These are phyloP conservation scores for Kodamaea suecica DNA, from an alignment of 1,139 yeast genomes.

Conservation along the genomic window DNA sequence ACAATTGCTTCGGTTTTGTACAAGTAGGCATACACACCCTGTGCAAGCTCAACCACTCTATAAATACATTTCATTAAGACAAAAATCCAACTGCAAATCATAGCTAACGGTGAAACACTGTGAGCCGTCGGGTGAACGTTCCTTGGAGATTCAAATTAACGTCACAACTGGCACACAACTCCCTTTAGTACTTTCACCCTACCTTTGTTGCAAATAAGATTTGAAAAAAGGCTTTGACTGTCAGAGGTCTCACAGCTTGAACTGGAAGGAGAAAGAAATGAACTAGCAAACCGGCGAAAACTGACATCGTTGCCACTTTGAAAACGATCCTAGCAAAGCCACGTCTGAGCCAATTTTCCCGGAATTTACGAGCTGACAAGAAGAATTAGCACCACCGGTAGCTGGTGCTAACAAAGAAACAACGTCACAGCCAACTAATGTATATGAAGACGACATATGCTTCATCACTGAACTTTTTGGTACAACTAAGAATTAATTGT, in stretches of 20 bases:
- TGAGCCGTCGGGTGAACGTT: conserved; percentile 17
- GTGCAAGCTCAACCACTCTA: conserved; percentile 29
- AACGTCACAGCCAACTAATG: conserved; percentile 65
- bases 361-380: neutral
- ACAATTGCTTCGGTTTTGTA: conserved; percentile 31
- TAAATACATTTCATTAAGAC: conserved; percentile 32
- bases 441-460: conserved; percentile 72
- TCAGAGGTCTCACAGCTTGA: conserved; percentile 3
- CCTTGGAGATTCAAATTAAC: conserved; percentile 13
- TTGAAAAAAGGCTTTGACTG: conserved; percentile 11
- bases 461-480: conserved; percentile 50
- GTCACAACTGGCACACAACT: conserved; percentile 21
- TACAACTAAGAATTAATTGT: conserved; percentile 69
- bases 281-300: conserved; percentile 26
- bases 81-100: conserved; percentile 21
- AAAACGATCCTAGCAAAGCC: conserved; percentile 39
- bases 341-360: conserved; percentile 26
- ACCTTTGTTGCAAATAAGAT: conserved; percentile 24
- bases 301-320: conserved; percentile 37
- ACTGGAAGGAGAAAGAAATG: conserved; percentile 27
- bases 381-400: conserved; percentile 65
- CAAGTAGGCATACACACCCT: conserved; percentile 36
- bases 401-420: conserved; percentile 73
- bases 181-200: conserved; percentile 16
- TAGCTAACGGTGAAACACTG: conserved; percentile 23